These are phyloP conservation scores for Biscogniauxia marginata DNA, from an alignment of 2,329 filamentous ascomycete species.

Conservation along the genomic window DNA sequence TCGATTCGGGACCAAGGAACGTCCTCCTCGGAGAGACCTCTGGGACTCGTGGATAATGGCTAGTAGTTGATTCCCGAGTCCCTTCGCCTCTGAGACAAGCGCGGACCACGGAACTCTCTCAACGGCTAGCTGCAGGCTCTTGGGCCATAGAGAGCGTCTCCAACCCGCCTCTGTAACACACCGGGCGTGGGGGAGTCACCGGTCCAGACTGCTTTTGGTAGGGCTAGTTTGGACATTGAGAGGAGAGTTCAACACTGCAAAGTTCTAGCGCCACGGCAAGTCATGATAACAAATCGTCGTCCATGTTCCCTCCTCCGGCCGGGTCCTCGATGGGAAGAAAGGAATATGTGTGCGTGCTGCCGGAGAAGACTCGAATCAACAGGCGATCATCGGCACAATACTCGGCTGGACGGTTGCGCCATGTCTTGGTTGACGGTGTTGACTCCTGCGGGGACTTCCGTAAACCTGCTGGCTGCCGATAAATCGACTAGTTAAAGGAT, in stretches of 20 bases:
- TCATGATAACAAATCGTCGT: slow-evolving; percentile 4
- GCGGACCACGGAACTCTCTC: slow-evolving; percentile 9
- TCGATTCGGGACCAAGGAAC: background rate
- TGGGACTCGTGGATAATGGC: background rate
- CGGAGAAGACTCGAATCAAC: background rate
- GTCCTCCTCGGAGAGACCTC: background rate
- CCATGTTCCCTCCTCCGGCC: background rate
- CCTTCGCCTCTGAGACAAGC: slow-evolving; percentile 1
- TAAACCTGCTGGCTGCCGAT: slow-evolving; percentile 1
- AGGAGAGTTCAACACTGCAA: background rate
- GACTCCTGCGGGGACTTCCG: slow-evolving; percentile 12
- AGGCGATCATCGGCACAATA: slow-evolving; percentile 18
- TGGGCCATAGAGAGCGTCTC: slow-evolving; percentile 18
- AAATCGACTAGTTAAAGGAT: background rate
- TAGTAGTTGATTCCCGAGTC: background rate
- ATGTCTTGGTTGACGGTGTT: slow-evolving; percentile 22
- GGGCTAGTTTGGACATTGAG: slow-evolving; percentile 6
- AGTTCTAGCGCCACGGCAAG: background rate
- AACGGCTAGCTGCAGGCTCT: slow-evolving; percentile 18
- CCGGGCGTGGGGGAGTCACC: slow-evolving; percentile 15
- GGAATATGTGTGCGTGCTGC: background rate
- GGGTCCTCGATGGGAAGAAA: background rate
- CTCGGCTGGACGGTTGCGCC: slow-evolving; percentile 19
- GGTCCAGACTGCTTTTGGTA: slow-evolving; percentile 13
- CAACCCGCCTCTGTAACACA: slow-evolving; percentile 20